Evolutionary conservation across 2,329 filamentous ascomycete genomes (phyloP).

Genomic region (Aspergillus sp.): DNA sequence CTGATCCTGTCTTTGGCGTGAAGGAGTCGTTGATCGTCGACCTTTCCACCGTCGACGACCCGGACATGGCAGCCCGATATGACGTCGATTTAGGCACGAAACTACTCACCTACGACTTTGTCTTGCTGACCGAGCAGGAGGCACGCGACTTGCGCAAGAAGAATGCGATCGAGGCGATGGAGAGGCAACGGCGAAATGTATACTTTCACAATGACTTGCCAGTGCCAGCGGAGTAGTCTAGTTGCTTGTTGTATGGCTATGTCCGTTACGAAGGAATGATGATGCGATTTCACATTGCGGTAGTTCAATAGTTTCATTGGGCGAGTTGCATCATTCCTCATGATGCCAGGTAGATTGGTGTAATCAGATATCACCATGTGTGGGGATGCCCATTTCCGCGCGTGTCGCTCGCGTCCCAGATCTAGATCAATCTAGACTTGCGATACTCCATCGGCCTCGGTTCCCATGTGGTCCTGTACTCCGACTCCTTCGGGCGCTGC

Average conservation of each 20-base stretch:
- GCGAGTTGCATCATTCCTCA: no score
- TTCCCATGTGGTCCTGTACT: no score
- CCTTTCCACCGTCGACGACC: slow-evolving; percentile 20
- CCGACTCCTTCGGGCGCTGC: no score
- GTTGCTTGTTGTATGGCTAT: not conserved
- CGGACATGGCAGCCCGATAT: slow-evolving; percentile 24
- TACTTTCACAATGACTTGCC: slow-evolving; percentile 13
- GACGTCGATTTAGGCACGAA: slow-evolving; percentile 20
- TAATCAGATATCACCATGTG: no score
- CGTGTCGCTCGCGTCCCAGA: no score
- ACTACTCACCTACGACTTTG: slow-evolving; percentile 25
- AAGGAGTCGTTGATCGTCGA: slow-evolving; percentile 30
- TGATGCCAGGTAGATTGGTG: no score
- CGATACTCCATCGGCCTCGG: no score
- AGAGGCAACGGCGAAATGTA: slow-evolving; percentile 13
- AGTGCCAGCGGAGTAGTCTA: slow-evolving; percentile 6
- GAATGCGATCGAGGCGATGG: slow-evolving; percentile 15
- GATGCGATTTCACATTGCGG: not conserved
- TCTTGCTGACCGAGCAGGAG: slow-evolving; percentile 16
- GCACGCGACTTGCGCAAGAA: slow-evolving; percentile 10
- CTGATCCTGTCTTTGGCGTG: slow-evolving; percentile 32
- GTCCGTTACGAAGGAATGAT: not conserved
- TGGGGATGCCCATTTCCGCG: no score
- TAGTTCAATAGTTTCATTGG: not conserved
- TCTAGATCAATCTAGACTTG: no score